Evolutionary conservation across 1,284 basidiomycete species (phyloP).

Genomic region (Fomes fomentarius): DNA sequence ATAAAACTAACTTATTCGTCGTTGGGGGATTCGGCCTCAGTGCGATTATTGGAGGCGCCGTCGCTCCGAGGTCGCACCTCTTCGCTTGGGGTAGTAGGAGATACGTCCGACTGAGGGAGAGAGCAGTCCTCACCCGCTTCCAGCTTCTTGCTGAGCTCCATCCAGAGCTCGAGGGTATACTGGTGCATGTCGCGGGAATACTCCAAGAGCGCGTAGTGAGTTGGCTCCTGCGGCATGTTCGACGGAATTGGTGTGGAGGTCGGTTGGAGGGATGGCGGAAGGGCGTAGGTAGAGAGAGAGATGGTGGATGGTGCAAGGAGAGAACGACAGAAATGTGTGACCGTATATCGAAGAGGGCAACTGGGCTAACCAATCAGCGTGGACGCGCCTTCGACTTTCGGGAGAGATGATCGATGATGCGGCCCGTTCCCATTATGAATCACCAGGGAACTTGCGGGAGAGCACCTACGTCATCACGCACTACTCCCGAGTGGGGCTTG

Average conservation of each 20-base stretch:
- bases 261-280: not conserved
- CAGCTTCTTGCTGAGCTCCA: slow-evolving; percentile 25
- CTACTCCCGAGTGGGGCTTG: not conserved
- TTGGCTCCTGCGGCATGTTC: too few relatives aligned
- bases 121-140: slow-evolving; percentile 5
- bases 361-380: not conserved
- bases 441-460: not conserved
- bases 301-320: not conserved
- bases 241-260: not conserved
- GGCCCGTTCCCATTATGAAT: not conserved
- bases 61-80: not conserved
- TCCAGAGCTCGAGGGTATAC: slow-evolving; percentile 35
- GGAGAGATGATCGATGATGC: not conserved
- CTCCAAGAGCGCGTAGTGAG: slow-evolving; percentile 41
- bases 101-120: not conserved
- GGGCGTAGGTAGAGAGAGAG: not conserved
- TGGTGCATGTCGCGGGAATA: slow-evolving; percentile 36
- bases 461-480: slow-evolving; percentile 2
- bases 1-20: too few relatives aligned
- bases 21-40: slow-evolving; percentile 14
- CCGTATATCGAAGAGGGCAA: not conserved
- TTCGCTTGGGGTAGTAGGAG: not conserved
- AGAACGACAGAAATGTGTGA: not conserved
- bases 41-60: too few relatives aligned
- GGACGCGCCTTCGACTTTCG: too few relatives aligned